Conservation (phyloP, 2,329 filamentous ascomycete genomes). For the Ascocoryne sarcoides region DNA sequence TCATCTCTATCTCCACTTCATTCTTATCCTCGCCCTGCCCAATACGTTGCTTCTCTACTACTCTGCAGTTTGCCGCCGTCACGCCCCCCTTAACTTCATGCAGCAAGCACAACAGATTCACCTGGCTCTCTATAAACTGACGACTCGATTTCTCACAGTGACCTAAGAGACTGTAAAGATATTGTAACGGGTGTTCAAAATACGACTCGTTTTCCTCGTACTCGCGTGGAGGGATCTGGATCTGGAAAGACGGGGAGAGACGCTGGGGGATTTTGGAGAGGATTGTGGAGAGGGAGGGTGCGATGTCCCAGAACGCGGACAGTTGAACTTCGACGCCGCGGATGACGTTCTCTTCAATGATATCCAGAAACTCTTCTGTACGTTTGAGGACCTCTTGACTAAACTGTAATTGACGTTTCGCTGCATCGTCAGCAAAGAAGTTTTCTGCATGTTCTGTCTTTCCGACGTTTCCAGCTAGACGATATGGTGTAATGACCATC, state of each 20-base stretch:
- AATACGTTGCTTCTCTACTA: constrained; percentile 55
- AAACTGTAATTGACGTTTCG: constrained; percentile 61
- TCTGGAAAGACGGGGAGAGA: constrained; percentile 49
- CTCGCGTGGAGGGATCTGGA: constrained; percentile 72
- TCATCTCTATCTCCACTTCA: constrained; percentile 34
- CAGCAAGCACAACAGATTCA: constrained; percentile 77
- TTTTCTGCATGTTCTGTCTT: constrained; percentile 70
- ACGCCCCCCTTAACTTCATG: constrained; percentile 83
- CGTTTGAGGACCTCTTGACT: constrained; percentile 65
- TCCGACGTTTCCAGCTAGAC: constrained; percentile 62
- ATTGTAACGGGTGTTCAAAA: constrained; percentile 73
- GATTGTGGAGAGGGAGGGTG: constrained; percentile 68
- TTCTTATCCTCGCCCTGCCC: constrained; percentile 31
- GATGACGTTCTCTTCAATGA: constrained; percentile 77
- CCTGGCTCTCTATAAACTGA: constrained; percentile 94
- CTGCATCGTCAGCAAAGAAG: constrained; percentile 76
- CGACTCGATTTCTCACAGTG: constrained; percentile 91
- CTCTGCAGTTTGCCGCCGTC: constrained; percentile 57
- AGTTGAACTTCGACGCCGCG: constrained; percentile 86
- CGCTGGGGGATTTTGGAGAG: constrained; percentile 69
- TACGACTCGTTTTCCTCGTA: constrained; percentile 82
- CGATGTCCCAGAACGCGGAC: constrained; percentile 96
- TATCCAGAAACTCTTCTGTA: constrained; percentile 64
- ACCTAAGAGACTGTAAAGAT: constrained; percentile 74
- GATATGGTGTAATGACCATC: constrained; percentile 75